phyloP scores from a whole-genome alignment of 2,329 filamentous ascomycete genomes.

The Neoscytalidium dimidiatum region DNA sequence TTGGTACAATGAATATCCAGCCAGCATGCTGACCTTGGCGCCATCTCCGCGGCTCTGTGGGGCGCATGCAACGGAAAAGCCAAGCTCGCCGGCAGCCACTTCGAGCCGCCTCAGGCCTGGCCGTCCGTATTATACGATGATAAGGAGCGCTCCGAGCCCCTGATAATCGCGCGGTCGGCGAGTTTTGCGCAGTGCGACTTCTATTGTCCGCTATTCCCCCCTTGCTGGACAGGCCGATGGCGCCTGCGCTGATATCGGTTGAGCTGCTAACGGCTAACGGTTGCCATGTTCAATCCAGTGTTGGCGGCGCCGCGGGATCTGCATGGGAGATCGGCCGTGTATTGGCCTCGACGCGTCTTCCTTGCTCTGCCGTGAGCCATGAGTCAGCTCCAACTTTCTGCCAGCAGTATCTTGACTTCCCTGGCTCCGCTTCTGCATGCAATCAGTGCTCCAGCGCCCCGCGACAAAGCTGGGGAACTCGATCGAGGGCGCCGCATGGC shows the following conservation, averaged over 20 bases:
- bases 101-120: not conserved
- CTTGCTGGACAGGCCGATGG: constrained; percentile 5
- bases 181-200: not conserved
- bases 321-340: constrained; percentile 17
- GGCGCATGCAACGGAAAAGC: constrained; percentile 5
- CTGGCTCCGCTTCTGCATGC: constrained; percentile 3
- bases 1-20: constrained; percentile 6
- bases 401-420: constrained; percentile 18
- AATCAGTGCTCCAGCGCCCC: not conserved
- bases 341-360: constrained; percentile 2
- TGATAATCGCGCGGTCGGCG: constrained; percentile 9
- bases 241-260: constrained; percentile 9
- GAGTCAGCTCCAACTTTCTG: constrained; percentile 11
- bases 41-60: constrained; percentile 10
- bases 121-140: constrained; percentile 11
- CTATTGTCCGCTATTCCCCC: not conserved
- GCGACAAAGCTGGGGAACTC: constrained; percentile 6
- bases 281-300: constrained; percentile 5
- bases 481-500: constrained; percentile 3
- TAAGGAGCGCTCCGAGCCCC: constrained; percentile 3
- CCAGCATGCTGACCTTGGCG: not conserved
- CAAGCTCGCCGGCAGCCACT: not conserved
- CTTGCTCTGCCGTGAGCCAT: constrained; percentile 4
- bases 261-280: constrained; percentile 11
- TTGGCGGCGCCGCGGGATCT: constrained; percentile 6